phyloP scores from a whole-genome alignment of 2,329 filamentous ascomycete genomes.

The Microdochium trichocladiopsis region DNA sequence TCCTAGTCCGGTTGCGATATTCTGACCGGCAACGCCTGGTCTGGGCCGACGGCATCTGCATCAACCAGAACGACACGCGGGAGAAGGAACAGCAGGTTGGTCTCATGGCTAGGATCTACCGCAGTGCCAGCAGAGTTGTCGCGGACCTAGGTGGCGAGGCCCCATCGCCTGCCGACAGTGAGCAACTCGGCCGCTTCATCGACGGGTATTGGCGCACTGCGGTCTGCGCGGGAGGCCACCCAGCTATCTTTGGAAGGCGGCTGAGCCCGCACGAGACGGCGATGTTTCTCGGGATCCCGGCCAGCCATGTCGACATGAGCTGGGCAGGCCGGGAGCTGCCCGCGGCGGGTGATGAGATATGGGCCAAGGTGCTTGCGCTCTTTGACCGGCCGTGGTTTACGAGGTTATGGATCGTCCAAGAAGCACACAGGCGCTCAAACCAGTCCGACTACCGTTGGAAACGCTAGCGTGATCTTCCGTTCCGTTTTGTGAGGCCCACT shows the following conservation, averaged over 20 bases:
- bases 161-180: neutral
- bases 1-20: neutral
- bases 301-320: neutral
- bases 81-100: neutral
- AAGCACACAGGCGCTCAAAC: no score
- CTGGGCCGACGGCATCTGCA: neutral
- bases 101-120: neutral
- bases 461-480: no score
- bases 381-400: neutral
- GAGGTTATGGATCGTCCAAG: conserved; percentile 1
- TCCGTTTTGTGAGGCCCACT: no score
- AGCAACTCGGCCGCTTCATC: neutral
- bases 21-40: neutral
- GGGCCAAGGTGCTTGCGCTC: neutral
- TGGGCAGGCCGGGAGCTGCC: neutral
- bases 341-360: neutral
- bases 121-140: neutral
- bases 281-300: neutral
- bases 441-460: no score
- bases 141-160: neutral
- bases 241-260: neutral
- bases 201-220: neutral
- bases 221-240: neutral
- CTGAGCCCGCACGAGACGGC: neutral
- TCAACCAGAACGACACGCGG: neutral